Evolutionary conservation across 768 basidiomycete genomes (phyloP), one percentile per base, ranked within the genome.

Genomic region (Leccinum pellstonianum): DNA sequence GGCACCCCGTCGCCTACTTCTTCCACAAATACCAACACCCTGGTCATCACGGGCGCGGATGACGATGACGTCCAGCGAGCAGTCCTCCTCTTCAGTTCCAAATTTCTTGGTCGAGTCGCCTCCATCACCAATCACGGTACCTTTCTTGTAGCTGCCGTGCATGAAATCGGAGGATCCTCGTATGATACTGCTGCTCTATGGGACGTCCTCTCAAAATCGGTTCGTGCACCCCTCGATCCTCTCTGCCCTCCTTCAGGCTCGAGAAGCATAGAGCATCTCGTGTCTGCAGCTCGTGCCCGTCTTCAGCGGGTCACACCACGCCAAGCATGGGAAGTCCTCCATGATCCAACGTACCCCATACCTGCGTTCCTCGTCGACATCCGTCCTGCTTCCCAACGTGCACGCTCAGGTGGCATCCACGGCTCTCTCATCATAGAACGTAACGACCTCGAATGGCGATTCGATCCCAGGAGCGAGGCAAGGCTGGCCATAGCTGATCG

Each of bases 301-400:
- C 77, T 92, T 3, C 82, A 89, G 59, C 81, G 91, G 6, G 72
- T 91, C 56, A 81, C 81, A 0, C 81, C 88, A 0, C 68, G 66
- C 17, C 78, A 87, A 63, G 89, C 90, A 1, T 83, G 80, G 68
- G 78, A 79, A 1, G 84, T 88, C 64, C 78, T 91, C 6, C 78
- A 79, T 31, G 80, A 82, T 43, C 75, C 79, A 5, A 73, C 78
- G 27, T 77, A 81, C 41, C 78, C 76, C 4, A 84, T 83, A 43
- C 88, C 90, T 1, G 86, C 85, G 1, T 81, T 91, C 56, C 77
- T 93, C 46, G 90, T 93, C 7, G 91, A 92, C 70, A 91, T 92
- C 54, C 85, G 91, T 7, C 82, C 89, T 0, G 81, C 77, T 41
- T 79, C 78, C 5, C 83, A 90, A 70, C 81, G 91, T 15, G 77